Conservation (phyloP, 2,329 filamentous ascomycete species). For the Paecilomyces formosus region DNA sequence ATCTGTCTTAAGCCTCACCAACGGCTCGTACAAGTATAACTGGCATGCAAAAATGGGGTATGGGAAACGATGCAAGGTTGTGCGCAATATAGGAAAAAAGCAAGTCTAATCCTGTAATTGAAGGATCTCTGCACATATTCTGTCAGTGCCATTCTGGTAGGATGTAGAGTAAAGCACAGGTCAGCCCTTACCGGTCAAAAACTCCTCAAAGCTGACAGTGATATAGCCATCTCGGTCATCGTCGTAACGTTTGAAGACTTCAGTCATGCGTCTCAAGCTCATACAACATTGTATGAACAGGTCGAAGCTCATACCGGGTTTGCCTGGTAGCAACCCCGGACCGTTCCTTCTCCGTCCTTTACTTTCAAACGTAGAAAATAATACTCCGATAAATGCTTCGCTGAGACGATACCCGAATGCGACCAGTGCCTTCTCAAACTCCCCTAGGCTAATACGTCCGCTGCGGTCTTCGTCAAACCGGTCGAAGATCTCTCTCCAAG, state of each 20-base stretch:
- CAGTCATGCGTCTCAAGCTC: conserved; percentile 94
- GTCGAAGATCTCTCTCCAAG: conserved; percentile 91
- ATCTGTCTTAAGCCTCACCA: neutral
- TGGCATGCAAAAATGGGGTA: neutral
- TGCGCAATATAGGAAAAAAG: neutral
- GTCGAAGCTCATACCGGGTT: conserved; percentile 78
- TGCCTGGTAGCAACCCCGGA: conserved; percentile 13
- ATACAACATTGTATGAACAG: conserved; percentile 97
- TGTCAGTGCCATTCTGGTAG: conserved; percentile 3
- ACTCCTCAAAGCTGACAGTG: conserved; percentile 74
- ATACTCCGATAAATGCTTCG: conserved; percentile 69
- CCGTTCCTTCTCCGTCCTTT: conserved; percentile 35
- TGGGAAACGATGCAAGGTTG: neutral
- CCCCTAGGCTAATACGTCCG: conserved; percentile 76
- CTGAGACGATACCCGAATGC: conserved; percentile 91
- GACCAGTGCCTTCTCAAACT: conserved; percentile 84
- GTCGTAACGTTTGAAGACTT: conserved; percentile 98
- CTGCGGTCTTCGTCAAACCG: conserved; percentile 83
- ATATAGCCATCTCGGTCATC: conserved; percentile 93
- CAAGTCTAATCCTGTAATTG: conserved; percentile 26
- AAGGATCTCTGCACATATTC: conserved; percentile 20
- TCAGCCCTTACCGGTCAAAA: conserved; percentile 52
- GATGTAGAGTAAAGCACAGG: neutral
- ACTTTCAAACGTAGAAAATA: conserved; percentile 84
- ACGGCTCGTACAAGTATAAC: neutral